These are phyloP conservation scores for Cystobasidium onofrii DNA, from an alignment of 768 basidiomycete genomes.

Conservation along the genomic window DNA sequence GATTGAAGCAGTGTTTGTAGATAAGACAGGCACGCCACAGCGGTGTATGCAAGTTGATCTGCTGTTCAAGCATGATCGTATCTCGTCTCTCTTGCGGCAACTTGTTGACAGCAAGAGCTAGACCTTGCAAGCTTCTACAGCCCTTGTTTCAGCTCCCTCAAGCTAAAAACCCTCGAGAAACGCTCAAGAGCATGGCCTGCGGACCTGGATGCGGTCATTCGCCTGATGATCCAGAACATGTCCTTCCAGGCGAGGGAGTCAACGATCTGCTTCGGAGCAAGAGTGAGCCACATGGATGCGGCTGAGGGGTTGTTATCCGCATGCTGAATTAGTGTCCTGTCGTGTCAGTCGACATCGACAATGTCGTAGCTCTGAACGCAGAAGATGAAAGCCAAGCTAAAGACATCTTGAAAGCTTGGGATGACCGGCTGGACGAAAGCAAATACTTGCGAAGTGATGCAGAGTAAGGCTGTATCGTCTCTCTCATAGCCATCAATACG, in stretches of 20 bases:
- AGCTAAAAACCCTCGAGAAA: not conserved
- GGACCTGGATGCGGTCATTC: slow-evolving; percentile 16
- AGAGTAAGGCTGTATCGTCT: not conserved
- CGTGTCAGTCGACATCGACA: slow-evolving; percentile 23
- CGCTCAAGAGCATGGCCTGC: not conserved
- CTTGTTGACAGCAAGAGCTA: not conserved
- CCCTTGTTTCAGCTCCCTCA: not conserved
- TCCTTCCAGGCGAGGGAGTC: slow-evolving; percentile 26
- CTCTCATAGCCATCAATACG: no score
- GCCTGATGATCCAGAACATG: slow-evolving; percentile 24
- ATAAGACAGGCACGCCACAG: not conserved
- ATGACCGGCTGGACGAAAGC: slow-evolving; percentile 22
- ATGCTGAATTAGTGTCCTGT: not conserved
- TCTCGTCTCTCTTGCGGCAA: not conserved
- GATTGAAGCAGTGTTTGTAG: not conserved
- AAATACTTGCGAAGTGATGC: slow-evolving; percentile 24
- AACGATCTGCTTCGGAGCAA: slow-evolving; percentile 11
- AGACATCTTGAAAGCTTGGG: slow-evolving; percentile 20
- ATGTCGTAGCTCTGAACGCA: slow-evolving; percentile 27
- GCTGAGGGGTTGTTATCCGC: not conserved
- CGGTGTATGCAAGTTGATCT: no score
- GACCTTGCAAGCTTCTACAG: not conserved
- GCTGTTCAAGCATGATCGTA: no score
- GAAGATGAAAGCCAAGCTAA: slow-evolving; percentile 18
- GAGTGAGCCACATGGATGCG: not conserved